Base-by-base conservation (phyloP, 441 rosid species). In the Eruca vesicaria region DNA sequence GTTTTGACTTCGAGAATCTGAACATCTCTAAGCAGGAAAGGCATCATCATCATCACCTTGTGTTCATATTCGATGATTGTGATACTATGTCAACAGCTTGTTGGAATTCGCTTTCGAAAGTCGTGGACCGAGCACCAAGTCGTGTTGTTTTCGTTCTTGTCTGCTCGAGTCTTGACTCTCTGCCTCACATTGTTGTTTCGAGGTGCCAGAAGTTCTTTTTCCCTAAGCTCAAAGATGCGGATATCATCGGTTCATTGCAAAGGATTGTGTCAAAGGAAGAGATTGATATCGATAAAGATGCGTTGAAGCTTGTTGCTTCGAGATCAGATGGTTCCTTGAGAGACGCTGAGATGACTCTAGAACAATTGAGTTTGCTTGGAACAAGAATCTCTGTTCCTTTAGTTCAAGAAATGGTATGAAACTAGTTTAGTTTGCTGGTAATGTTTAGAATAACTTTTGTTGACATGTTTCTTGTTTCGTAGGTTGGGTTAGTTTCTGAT, bases 151-250 rank as follows among this genome's bases (percentile, higher is more conserved):
- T 92, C 76, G 52, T 92, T 81, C 95, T 94, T 75, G 88, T 92
- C 68, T 82, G 97, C 80, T 90, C 94, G 36, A 88, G 86, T 79
- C 91, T 94, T 71, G 97, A 94, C 61, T 87, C 86, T 69, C 80
- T 94, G 76, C 98, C 98, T 81, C 98, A 94, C 82, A 84, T 90
- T 66, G 84, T 94, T 70, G 79, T 90, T 74, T 89, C 97, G 52
- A 88, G 98, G 72, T 94, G 97, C 77, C 98, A 94, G 82, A 94
- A 89, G 73, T 94, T 94, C 86, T 94, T 92, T 78, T 94, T 92
- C 79, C 91, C 98, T 1, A 94, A 94, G 86, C 77, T 94, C 57
- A 94, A 87, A 83, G 98, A 94, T 71, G 92, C 89, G 12, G 98
- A 94, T 81, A 89, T 94, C 59, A 81, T 90, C 31, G 79, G 80